Evolutionary conservation across 768 basidiomycete genomes (phyloP).

Genomic region (Russula griseocarnosa): DNA sequence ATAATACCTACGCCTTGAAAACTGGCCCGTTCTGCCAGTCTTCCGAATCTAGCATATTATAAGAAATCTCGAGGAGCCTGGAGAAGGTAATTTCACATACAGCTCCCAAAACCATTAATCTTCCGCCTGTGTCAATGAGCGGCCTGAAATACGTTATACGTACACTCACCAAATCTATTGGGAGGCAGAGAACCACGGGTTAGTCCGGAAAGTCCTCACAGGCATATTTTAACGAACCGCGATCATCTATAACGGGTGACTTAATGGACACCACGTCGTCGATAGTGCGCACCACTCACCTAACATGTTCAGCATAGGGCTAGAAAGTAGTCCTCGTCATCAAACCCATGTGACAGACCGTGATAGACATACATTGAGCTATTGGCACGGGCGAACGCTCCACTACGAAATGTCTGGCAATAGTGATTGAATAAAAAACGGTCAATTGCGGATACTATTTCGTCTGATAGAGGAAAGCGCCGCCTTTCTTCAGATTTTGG

Average conservation of each 20-base stretch:
- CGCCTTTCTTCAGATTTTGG: slow-evolving; percentile 59
- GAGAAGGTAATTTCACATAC: slow-evolving; percentile 42
- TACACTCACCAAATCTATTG: slow-evolving; percentile 16
- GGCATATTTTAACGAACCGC: slow-evolving; percentile 48
- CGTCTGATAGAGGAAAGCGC: slow-evolving; percentile 55
- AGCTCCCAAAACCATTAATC: slow-evolving; percentile 85
- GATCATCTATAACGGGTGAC: slow-evolving; percentile 58
- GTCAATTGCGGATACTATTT: slow-evolving; percentile 74
- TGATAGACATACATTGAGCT: slow-evolving; percentile 68
- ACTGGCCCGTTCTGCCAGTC: slow-evolving; percentile 69
- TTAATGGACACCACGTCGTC: slow-evolving; percentile 4
- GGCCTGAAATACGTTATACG: not conserved
- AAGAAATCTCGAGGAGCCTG: slow-evolving; percentile 12
- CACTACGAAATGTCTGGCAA: slow-evolving; percentile 77
- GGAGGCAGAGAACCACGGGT: not conserved
- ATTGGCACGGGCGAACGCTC: slow-evolving; percentile 89
- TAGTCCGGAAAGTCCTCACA: not conserved
- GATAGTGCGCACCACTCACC: slow-evolving; percentile 43
- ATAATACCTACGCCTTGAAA: slow-evolving; percentile 53
- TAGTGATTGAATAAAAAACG: slow-evolving; percentile 91
- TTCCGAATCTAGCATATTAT: slow-evolving; percentile 70
- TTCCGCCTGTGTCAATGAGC: slow-evolving; percentile 29
- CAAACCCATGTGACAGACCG: not conserved
- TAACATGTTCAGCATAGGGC: slow-evolving; percentile 86
- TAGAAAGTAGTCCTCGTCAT: slow-evolving; percentile 30